Conservation (phyloP, 148 eudicot species). For the Selenicereus undatus region DNA sequence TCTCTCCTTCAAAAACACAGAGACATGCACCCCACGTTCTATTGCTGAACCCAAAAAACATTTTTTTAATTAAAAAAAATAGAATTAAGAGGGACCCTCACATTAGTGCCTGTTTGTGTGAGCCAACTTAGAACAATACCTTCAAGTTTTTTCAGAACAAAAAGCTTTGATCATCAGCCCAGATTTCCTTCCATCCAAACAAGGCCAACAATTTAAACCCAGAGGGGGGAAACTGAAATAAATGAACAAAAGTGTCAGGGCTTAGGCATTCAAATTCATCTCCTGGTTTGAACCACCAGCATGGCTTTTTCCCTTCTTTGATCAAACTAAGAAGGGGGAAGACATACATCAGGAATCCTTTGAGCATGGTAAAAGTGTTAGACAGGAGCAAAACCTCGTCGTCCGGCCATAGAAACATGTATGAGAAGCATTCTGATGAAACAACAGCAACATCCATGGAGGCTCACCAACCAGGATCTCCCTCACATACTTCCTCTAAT, state of each 20-base stretch:
- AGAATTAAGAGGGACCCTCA: background rate
- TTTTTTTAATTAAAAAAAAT: background rate
- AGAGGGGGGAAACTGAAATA: background rate
- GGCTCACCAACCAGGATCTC: background rate
- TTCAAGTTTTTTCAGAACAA: background rate
- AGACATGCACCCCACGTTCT: constrained; percentile 38
- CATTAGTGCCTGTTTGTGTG: background rate
- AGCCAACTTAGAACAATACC: background rate
- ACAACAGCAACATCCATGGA: constrained; percentile 6
- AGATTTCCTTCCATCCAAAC: background rate
- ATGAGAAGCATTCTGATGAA: background rate
- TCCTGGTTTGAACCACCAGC: background rate
- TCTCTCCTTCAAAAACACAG: background rate
- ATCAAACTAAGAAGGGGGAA: constrained; percentile 32
- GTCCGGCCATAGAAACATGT: constrained; percentile 31
- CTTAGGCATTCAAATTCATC: background rate
- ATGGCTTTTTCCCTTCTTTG: constrained; percentile 32
- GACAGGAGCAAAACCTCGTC: constrained; percentile 36
- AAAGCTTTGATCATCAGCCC: background rate
- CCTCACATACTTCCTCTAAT: constrained; percentile 10
- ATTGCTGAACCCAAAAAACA: constrained; percentile 1
- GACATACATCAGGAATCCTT: constrained; percentile 23
- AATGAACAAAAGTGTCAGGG: constrained; percentile 15
- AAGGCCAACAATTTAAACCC: background rate
- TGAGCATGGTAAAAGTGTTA: constrained; percentile 35